phyloP scores from a whole-genome alignment of 345 rosid genomes.

The Lepidium aucheri region DNA sequence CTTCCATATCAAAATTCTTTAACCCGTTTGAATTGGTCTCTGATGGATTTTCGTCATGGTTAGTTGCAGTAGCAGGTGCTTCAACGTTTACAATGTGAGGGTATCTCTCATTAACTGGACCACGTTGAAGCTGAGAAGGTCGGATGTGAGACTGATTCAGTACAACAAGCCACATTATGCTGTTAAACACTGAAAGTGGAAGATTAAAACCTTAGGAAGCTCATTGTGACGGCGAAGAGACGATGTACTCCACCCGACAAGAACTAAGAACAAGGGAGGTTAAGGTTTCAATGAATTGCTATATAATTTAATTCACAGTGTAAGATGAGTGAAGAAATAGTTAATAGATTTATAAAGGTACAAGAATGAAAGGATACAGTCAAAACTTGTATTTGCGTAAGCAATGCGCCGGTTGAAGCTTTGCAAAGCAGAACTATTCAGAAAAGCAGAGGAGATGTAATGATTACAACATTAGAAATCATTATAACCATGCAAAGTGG shows the following conservation, averaged over 20 bases:
- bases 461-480: background rate
- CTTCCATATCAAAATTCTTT: conserved; percentile 48
- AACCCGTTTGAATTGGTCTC: conserved; percentile 22
- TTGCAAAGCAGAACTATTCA: conserved; percentile 70
- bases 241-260: conserved; percentile 97
- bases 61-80: conserved; percentile 8
- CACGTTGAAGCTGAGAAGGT: conserved; percentile 35
- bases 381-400: conserved; percentile 72
- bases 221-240: conserved; percentile 49
- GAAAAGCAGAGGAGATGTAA: conserved; percentile 4
- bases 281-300: conserved; percentile 34
- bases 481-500: background rate
- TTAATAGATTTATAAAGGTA: background rate
- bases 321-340: background rate
- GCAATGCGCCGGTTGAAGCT: conserved; percentile 69
- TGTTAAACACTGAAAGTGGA: background rate
- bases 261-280: conserved; percentile 39
- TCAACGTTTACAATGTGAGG: conserved; percentile 56
- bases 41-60: conserved; percentile 26
- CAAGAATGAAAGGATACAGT: conserved; percentile 55
- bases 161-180: background rate
- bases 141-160: conserved; percentile 5
- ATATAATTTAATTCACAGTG: background rate
- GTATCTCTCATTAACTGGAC: conserved; percentile 41
- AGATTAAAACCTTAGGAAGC: conserved; percentile 55